Conservation (phyloP, 352 stramenopile genomes). For the Globisporangium ultimum region DNA sequence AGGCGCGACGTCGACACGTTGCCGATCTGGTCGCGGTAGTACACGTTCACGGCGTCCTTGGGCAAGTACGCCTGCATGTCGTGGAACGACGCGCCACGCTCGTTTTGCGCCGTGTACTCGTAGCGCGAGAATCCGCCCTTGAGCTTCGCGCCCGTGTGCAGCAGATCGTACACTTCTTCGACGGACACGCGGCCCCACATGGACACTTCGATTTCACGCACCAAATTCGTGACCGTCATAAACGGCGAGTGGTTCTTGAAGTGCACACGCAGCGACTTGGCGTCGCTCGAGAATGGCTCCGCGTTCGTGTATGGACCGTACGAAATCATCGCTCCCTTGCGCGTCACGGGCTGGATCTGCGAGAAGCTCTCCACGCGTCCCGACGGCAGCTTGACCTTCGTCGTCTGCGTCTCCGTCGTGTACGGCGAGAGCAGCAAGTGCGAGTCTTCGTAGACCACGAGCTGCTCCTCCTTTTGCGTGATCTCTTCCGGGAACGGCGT, state of each 20-base stretch:
- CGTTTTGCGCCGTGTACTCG: conserved; percentile 71
- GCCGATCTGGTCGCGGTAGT: conserved; percentile 90
- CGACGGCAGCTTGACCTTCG: conserved; percentile 82
- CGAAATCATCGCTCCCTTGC: conserved; percentile 73
- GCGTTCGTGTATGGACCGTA: conserved; percentile 80
- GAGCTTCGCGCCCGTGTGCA: conserved; percentile 82
- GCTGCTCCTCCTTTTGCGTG: conserved; percentile 79
- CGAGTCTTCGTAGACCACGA: conserved; percentile 72
- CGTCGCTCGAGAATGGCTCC: conserved; percentile 29
- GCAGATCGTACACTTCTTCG: conserved; percentile 86
- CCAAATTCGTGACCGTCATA: conserved; percentile 78
- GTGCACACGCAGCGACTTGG: conserved; percentile 55
- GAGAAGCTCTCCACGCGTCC: conserved; percentile 70
- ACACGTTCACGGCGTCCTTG: conserved; percentile 80
- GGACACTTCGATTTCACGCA: conserved; percentile 87
- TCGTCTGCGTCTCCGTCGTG: conserved; percentile 73
- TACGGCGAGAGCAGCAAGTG: conserved; percentile 77
- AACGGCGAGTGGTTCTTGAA: conserved; percentile 88
- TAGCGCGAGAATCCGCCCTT: conserved; percentile 86
- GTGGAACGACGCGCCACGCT: conserved; percentile 73
- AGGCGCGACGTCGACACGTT: conserved; percentile 87
- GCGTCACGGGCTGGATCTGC: conserved; percentile 46
- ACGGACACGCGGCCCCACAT: conserved; percentile 88
- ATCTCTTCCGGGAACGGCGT: conserved; percentile 77
- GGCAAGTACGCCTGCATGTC: conserved; percentile 67